These are phyloP conservation scores for Triglochin maritima DNA, from an alignment of 106 monocot genomes.

Conservation along the genomic window DNA sequence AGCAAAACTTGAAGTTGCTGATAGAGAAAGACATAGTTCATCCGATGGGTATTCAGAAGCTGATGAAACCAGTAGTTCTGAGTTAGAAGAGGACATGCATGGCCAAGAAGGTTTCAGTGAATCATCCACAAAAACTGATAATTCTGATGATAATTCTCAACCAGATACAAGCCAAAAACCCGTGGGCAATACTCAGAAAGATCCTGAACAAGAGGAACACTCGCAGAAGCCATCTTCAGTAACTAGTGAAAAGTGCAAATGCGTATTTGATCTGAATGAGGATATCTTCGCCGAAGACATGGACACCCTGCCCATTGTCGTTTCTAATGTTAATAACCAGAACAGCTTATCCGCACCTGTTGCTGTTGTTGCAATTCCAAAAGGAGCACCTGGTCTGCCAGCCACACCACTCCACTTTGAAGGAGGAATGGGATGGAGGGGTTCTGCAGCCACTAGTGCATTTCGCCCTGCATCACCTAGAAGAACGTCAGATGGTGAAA, in stretches of 20 bases:
- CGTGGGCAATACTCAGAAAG: slow-evolving; percentile 5
- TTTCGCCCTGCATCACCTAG: slow-evolving; percentile 64
- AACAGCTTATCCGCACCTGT: slow-evolving; percentile 42
- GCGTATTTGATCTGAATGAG: slow-evolving; percentile 64
- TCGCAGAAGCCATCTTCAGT: slow-evolving; percentile 3
- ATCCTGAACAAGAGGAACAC: slow-evolving; percentile 11
- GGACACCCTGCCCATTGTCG: slow-evolving; percentile 8
- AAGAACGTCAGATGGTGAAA: slow-evolving; percentile 39
- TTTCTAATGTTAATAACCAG: not conserved
- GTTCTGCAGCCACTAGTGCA: slow-evolving; percentile 86
- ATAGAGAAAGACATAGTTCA: slow-evolving; percentile 61
- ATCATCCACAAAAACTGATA: slow-evolving; percentile 8
- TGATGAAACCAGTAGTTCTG: slow-evolving; percentile 4
- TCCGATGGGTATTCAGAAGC: slow-evolving; percentile 26
- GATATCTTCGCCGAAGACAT: slow-evolving; percentile 35
- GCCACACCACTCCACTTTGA: slow-evolving; percentile 44
- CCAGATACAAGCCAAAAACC: slow-evolving; percentile 14
- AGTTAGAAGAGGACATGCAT: slow-evolving; percentile 8
- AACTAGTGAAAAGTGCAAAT: slow-evolving; percentile 9
- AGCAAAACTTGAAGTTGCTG: slow-evolving; percentile 61
- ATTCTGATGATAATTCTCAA: slow-evolving; percentile 20
- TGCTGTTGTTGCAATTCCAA: slow-evolving; percentile 56
- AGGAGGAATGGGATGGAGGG: slow-evolving; percentile 68
- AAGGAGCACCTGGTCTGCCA: slow-evolving; percentile 36
- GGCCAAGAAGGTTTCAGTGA: slow-evolving; percentile 5